Base-by-base conservation (phyloP, 2,329 filamentous ascomycete species). In the Macrophomina pseudophaseolina region DNA sequence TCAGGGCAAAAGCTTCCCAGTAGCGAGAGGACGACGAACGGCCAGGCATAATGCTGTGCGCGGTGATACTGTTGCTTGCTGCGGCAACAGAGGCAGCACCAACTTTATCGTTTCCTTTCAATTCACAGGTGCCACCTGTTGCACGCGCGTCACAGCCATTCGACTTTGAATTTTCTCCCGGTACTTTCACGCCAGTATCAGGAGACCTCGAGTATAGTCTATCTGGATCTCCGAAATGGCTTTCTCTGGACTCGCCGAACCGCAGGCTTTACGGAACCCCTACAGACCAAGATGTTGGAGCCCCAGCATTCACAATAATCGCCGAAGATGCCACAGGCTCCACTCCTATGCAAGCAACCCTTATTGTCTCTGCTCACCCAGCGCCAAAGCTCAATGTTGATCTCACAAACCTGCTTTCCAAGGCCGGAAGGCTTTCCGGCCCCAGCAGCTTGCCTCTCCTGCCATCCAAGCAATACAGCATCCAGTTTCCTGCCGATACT, bases 41-140 rank as follows among this genome's bases (percentile, higher is more conserved):
- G 18, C 2, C 30, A 23, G 51, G 64, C 64, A 67, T 62, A 68
- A 70, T 71, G 72, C 68, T 68, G 59, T 38, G 71, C 54, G 65
- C 69, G 30, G 68, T 67, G 7, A 18, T 73, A 30, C 60, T 70
- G 40, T 42, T 73, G 28, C 67, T 75, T 40, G 60, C 67, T 58
- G 65, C 67, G 16, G 66, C 67, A 23, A 70, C 66, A 46, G 64
- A 68, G n/a, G 76, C 76, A 66, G 70, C 68, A 30, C 78, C 80
- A 18, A 75, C 76, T 52, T 73, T 80, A 63, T 82, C 82, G 54
- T 94, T 94, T 71, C 93, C 93, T 0, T 84, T 97, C 77, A 96
- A 95, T 78, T 89, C 91, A 2, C 93, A 97, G 77, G 85, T 96
- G 0, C 93, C 93, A 38, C 90, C 90, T 3, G 90, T 94, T 64